Evolutionary conservation across 2,329 filamentous ascomycete species (phyloP), one percentile per base, ranked within the genome.

Genomic region (Raffaelea arxii): DNA sequence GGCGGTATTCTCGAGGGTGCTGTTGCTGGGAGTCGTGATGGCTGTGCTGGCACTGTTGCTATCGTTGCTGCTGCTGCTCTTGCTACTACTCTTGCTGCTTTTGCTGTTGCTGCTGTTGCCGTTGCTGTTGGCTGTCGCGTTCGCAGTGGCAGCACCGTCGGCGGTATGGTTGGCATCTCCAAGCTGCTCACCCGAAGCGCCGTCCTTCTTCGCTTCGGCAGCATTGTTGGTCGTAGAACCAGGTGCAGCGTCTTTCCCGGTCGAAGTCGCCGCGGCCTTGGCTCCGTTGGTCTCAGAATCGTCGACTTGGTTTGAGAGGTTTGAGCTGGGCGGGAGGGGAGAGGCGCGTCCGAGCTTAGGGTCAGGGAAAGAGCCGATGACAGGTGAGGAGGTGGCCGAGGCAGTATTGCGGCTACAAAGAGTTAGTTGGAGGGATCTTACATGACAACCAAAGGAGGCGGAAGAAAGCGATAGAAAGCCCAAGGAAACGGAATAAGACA

Each of bases 301-400:
- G 32, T 36, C 14, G 32, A 36, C 23, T 11, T 30, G 18, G n/a
- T n/a, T 21, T 16, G 24, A 37, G 4, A 41, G 35, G 27, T 35
- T 38, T 16, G 16, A 14, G 49, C 66, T 65, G 43, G 66, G 63
- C 6, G 81, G 81, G 9, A 73, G 77, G 24, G 84, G 83, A 36
- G 82, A 86, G 46, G 58, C 69, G 52, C 68, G 71, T 54, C 61
- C 69, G 45, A 62, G 64, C 53, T 65, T 71, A 53, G 73, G 68
- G 54, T 88, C 85, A 23, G 78, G 74, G 49, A 87, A 77, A n/a
- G 74, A 76, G 42, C 78, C 75, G 41, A 86, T 71, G 41, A 89
- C 74, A 18, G 87, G 86, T 1, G 89, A 91, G 2, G 87, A 83
- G n/a, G 80, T 77, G 53, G 83, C 70, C 3, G 81, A 82, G 18